A percentile compares a stretch with the other conserved stretches of the same genome.
Conservation (phyloP, 148 eudicot genomes). For the Chenopodium album region DNA sequence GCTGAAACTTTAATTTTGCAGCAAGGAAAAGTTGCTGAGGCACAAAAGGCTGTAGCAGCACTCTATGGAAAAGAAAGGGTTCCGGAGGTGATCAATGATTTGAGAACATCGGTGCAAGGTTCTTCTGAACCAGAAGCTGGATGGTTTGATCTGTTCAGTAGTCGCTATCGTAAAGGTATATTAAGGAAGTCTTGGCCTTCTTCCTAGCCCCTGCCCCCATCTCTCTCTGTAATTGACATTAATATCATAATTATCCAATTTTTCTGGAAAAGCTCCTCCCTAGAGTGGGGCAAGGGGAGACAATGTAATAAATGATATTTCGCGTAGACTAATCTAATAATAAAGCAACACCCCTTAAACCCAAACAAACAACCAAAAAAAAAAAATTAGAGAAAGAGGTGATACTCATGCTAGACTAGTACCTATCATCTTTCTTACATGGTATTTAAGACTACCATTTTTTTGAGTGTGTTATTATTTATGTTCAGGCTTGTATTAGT, state of each 20-base stretch:
- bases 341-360: too few species aligned
- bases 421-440: neutral
- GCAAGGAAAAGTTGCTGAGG: constrained; percentile 86
- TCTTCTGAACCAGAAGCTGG: constrained; percentile 90
- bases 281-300: neutral
- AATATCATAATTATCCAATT: neutral
- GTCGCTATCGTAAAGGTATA: constrained; percentile 77
- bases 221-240: neutral
- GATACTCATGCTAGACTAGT: neutral
- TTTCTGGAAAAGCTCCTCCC: neutral
- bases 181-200: neutral
- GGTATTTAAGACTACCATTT: neutral
- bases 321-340: too few species aligned
- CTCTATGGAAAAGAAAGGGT: constrained; percentile 82
- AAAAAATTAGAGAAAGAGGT: neutral
- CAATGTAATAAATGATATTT: neutral
- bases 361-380: too few species aligned
- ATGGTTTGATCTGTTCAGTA: constrained; percentile 91
- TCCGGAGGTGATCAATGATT: constrained; percentile 68
- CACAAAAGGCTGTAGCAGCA: constrained; percentile 60
- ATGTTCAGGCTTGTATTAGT: neutral
- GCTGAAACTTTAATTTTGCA: constrained; percentile 30
- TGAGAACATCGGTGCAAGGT: constrained; percentile 66
- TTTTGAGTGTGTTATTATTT: neutral
- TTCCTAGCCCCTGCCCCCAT: neutral